These are phyloP conservation scores for Pichia inconspicua DNA, from an alignment of 1,139 yeast species.

Conservation along the genomic window DNA sequence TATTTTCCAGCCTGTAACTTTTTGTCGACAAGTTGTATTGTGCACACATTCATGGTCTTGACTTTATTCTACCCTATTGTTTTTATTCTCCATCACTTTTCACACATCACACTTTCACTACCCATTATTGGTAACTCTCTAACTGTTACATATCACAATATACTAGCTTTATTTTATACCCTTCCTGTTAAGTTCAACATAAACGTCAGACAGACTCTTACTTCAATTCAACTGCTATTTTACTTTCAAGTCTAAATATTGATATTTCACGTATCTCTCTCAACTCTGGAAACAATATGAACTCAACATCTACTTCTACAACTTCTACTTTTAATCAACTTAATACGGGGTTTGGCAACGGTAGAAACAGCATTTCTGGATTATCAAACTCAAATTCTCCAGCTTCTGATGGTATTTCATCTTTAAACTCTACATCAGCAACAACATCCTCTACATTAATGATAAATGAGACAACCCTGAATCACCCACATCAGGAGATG, in stretches of 20 bases:
- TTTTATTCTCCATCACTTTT: not conserved
- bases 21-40: not conserved
- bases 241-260: not conserved
- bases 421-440: constrained; percentile 1
- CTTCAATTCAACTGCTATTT: not conserved
- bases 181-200: not conserved
- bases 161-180: not conserved
- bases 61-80: not conserved
- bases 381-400: not conserved
- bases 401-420: not conserved
- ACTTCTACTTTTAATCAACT: not conserved
- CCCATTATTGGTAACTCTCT: not conserved
- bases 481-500: not conserved
- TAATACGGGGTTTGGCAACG: not conserved
- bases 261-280: too few relatives aligned
- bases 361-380: not conserved
- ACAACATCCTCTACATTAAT: not conserved
- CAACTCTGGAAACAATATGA: not conserved
- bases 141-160: not conserved
- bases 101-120: not conserved
- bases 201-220: not conserved
- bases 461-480: not conserved
- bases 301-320: not conserved
- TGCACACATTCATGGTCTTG: not conserved
- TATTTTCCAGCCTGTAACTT: not conserved